A percentile compares a stretch with the other conserved stretches of the same genome.
Conservation (phyloP, 441 rosid genomes). For the Biscutella laevigata region DNA sequence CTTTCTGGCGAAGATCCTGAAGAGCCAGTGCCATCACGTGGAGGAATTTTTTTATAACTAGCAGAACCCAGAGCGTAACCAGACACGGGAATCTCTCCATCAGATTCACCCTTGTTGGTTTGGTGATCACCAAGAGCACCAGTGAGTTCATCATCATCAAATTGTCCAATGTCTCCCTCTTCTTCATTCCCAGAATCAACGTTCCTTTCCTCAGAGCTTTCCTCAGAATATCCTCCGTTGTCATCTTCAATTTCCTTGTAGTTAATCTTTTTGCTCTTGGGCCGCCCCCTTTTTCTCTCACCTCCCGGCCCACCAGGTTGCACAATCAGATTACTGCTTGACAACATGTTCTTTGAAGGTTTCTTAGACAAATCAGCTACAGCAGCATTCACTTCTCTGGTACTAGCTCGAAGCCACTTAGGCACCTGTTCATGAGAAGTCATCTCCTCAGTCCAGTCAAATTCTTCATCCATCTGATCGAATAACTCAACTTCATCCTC, state of each 20-base stretch:
- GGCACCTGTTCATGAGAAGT: conserved; percentile 84
- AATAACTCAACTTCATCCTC: conserved; percentile 89
- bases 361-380: conserved; percentile 82
- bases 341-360: conserved; percentile 65
- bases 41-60: conserved; percentile 38
- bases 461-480: conserved; percentile 99
- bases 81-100: conserved; percentile 57
- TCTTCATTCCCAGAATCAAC: conserved; percentile 74
- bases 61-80: conserved; percentile 51
- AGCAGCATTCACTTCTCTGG: conserved; percentile 69
- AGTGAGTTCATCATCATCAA: conserved; percentile 76
- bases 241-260: conserved; percentile 96
- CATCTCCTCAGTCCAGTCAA: conserved; percentile 95
- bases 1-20: conserved; percentile 87
- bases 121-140: conserved; percentile 57
- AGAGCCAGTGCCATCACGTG: conserved; percentile 64
- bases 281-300: conserved; percentile 86
- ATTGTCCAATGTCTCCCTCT: conserved; percentile 77
- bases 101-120: conserved; percentile 61
- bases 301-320: conserved; percentile 50
- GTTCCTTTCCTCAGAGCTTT: conserved; percentile 85
- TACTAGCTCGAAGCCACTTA: conserved; percentile 89
- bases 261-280: conserved; percentile 89
- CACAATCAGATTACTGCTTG: conserved; percentile 37
- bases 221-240: conserved; percentile 82